These are phyloP conservation scores for Golovinomyces cichoracearum DNA, from an alignment of 2,329 filamentous ascomycete genomes.

Conservation along the genomic window DNA sequence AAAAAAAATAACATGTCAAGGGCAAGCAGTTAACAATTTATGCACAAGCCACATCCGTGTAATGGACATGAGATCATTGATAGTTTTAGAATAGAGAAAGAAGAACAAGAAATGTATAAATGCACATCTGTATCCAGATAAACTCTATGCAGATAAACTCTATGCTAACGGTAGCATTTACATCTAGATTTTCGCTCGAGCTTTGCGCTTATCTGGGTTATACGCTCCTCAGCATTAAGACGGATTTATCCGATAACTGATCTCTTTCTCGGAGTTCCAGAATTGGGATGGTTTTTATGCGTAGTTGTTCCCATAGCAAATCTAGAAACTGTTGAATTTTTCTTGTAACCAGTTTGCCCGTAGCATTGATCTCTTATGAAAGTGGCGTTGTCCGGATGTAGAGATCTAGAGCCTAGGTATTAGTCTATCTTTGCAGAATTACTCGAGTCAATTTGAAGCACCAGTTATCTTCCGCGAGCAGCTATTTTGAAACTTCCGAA, in stretches of 20 bases:
- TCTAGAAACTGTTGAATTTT: not conserved
- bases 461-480: not conserved
- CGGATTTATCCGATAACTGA: not conserved
- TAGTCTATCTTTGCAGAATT: not conserved
- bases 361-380: not conserved
- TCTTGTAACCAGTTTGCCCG: not conserved
- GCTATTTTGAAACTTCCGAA: not conserved
- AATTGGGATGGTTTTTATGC: not conserved
- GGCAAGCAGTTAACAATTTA: no score
- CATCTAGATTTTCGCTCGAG: no score
- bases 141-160: no score
- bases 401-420: not conserved
- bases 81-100: no score
- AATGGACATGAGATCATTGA: no score
- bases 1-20: no score
- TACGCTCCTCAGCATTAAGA: not conserved
- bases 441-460: not conserved
- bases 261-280: not conserved
- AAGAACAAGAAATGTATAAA: no score
- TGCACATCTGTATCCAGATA: no score
- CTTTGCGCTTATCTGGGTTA: no score
- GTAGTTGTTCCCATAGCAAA: not conserved
- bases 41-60: no score
- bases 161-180: no score
- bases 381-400: not conserved